A percentile compares a stretch with the other conserved stretches of the same genome.
These are phyloP conservation scores for Candida jianshihensis DNA, from an alignment of 805 yeast species.

Conservation along the genomic window DNA sequence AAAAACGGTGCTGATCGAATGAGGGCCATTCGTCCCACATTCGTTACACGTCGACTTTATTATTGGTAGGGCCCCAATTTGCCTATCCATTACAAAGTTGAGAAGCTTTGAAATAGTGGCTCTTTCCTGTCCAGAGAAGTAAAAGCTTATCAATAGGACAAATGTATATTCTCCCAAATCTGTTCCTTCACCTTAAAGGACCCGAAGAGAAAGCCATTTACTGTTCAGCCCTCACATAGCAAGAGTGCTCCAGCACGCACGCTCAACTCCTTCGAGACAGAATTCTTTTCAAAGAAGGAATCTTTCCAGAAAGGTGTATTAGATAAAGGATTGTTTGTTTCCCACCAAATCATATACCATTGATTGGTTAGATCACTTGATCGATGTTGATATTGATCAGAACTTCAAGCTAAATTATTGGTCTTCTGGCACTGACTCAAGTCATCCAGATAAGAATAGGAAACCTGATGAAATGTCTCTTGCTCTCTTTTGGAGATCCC, in stretches of 20 bases:
- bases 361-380: background rate
- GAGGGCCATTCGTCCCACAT: background rate
- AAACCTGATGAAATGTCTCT: background rate
- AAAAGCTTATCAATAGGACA: slow-evolving; percentile 43
- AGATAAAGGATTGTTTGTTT: background rate
- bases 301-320: slow-evolving; percentile 1
- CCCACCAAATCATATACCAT: too few relatives aligned
- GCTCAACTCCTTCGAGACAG: background rate
- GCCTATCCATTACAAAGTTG: background rate
- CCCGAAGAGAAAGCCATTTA: background rate
- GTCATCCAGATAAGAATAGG: background rate
- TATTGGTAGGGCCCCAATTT: background rate
- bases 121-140: slow-evolving; percentile 42
- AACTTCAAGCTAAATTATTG: slow-evolving; percentile 1
- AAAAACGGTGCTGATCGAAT: background rate
- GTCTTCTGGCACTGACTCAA: slow-evolving; percentile 1
- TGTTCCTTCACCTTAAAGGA: slow-evolving; percentile 19
- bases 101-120: slow-evolving; percentile 12
- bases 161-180: slow-evolving; percentile 41
- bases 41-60: background rate
- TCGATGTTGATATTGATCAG: background rate
- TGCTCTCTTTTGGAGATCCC: slow-evolving; percentile 1
- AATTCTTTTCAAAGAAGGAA: background rate
- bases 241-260: background rate
- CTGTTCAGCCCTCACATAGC: background rate